Evolutionary conservation across 2,329 filamentous ascomycete genomes (phyloP).

Genomic region (Alternaria novae-zelandiae): DNA sequence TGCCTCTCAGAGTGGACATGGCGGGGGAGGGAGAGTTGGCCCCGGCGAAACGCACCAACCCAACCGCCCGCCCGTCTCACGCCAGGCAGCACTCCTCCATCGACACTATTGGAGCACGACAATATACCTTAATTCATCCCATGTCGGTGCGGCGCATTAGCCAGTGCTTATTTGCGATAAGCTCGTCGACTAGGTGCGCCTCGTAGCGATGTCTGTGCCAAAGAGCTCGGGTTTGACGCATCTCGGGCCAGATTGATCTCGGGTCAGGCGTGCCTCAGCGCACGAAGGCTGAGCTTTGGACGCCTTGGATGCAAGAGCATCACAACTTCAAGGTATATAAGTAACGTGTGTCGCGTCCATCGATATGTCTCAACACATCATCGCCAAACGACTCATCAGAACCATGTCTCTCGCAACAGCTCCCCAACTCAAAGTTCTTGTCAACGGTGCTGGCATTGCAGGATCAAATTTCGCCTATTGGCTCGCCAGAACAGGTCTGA

Average conservation of each 20-base stretch:
- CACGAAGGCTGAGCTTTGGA: background rate
- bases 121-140: background rate
- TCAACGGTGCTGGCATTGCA: constrained; percentile 50
- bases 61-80: background rate
- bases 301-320: background rate
- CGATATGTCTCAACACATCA: no score
- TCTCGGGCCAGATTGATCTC: background rate
- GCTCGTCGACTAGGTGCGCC: background rate
- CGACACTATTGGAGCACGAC: background rate
- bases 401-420: constrained; percentile 10
- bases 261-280: background rate
- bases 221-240: background rate
- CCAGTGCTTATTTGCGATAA: background rate
- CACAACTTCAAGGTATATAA: background rate
- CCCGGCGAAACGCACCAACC: background rate
- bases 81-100: background rate
- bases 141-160: background rate
- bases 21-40: background rate
- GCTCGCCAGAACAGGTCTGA: constrained; percentile 36
- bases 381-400: background rate
- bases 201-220: background rate
- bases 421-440: constrained; percentile 39
- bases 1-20: background rate
- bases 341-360: background rate
- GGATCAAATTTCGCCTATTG: constrained; percentile 47